Evolutionary conservation across 2,329 filamentous ascomycete genomes (phyloP).

Genomic region (Ophiocordyceps sinensis): DNA sequence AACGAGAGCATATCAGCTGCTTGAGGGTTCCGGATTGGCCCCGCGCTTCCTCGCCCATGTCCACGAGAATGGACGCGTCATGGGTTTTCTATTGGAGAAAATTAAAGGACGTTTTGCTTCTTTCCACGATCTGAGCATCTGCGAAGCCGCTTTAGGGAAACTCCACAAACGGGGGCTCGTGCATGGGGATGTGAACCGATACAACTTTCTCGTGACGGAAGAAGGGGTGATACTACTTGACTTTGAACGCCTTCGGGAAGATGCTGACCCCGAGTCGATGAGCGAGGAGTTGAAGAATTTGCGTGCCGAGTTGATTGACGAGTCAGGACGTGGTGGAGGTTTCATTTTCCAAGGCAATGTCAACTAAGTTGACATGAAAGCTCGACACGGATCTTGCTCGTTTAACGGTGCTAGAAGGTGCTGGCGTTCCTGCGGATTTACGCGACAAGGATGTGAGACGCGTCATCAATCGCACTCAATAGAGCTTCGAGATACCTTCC

Average conservation of each 20-base stretch:
- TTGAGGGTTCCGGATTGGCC: conserved; percentile 14
- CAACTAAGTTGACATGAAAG: not conserved
- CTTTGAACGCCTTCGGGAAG: conserved; percentile 13
- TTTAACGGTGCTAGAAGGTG: too few species aligned
- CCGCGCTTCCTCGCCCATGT: conserved; percentile 20
- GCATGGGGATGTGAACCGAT: conserved; percentile 22
- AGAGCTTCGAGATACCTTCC: too few species aligned
- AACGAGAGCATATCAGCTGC: conserved; percentile 13
- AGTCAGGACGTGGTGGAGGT: conserved; percentile 13
- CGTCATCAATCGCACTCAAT: too few species aligned
- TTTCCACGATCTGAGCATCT: conserved; percentile 12
- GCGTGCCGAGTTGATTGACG: conserved; percentile 13
- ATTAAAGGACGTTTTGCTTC: conserved; percentile 15
- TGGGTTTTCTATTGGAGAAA: conserved; percentile 21
- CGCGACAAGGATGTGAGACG: too few species aligned
- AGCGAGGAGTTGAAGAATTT: conserved; percentile 14
- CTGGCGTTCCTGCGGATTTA: too few species aligned
- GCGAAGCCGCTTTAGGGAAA: conserved; percentile 12
- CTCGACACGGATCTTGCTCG: not conserved
- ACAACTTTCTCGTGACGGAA: conserved; percentile 20
- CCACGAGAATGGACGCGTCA: conserved; percentile 17
- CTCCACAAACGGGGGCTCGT: conserved; percentile 14
- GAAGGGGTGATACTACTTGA: conserved; percentile 15
- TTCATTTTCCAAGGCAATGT: not conserved
- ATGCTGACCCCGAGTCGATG: conserved; percentile 10